Percentiles rank a stretch among this genome's conserved stretches.
phyloP scores from a whole-genome alignment of 2,329 filamentous ascomycete genomes.

The Curvularia spicifera region DNA sequence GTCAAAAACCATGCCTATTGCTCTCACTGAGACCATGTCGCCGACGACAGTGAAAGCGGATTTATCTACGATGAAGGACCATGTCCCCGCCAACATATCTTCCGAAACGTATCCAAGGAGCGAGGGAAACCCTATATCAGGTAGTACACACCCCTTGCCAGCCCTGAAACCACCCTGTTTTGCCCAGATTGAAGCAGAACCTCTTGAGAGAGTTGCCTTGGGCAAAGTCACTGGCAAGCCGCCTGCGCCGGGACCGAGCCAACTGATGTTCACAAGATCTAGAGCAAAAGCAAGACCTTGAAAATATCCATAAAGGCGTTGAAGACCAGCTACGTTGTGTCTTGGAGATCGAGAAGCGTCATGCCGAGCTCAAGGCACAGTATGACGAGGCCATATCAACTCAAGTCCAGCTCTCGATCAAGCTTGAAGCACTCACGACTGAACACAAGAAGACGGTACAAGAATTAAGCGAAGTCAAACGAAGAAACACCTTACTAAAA shows the following conservation, averaged over 20 bases:
- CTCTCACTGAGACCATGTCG: neutral
- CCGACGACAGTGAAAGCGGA: slow-evolving; percentile 1
- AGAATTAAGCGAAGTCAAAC: slow-evolving; percentile 13
- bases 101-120: neutral
- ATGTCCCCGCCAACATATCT: slow-evolving; percentile 8
- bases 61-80: slow-evolving; percentile 5
- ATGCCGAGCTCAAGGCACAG: slow-evolving; percentile 2
- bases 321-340: slow-evolving; percentile 1
- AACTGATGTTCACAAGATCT: slow-evolving; percentile 12
- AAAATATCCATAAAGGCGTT: neutral
- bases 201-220: slow-evolving; percentile 10
- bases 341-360: neutral
- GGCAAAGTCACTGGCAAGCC: slow-evolving; percentile 6
- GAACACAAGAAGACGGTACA: slow-evolving; percentile 16
- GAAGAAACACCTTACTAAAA: slow-evolving; percentile 13
- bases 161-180: neutral
- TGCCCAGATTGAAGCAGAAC: neutral
- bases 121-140: neutral
- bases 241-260: slow-evolving; percentile 16
- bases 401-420: slow-evolving; percentile 3
- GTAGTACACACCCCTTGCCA: neutral
- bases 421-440: neutral
- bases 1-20: neutral
- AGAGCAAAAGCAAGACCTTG: slow-evolving; percentile 10
- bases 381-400: slow-evolving; percentile 5